phyloP scores from a whole-genome alignment of 2,329 filamentous ascomycete species.

The Scedosporium dehoogii region DNA sequence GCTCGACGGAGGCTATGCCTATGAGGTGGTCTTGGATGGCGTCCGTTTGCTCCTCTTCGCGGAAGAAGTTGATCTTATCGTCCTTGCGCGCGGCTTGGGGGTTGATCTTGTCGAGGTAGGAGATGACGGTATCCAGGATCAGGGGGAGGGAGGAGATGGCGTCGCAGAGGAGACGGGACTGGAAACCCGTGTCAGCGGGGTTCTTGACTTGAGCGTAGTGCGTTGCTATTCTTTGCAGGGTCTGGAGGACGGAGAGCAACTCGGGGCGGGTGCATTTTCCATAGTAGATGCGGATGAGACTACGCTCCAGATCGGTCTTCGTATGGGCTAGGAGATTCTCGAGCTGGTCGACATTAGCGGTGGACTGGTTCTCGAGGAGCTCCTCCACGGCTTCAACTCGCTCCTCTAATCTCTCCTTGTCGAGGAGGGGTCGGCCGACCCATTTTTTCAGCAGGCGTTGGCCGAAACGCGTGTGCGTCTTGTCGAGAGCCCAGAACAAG shows the following conservation, averaged over 20 bases:
- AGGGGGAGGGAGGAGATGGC: conserved; percentile 67
- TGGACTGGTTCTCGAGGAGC: conserved; percentile 59
- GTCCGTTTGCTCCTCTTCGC: conserved; percentile 77
- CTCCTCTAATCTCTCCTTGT: conserved; percentile 63
- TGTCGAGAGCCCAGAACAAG: conserved; percentile 90
- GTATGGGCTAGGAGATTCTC: conserved; percentile 60
- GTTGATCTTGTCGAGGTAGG: conserved; percentile 78
- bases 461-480: conserved; percentile 83
- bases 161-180: conserved; percentile 56
- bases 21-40: conserved; percentile 82
- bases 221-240: conserved; percentile 68
- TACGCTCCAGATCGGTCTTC: conserved; percentile 80
- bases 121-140: conserved; percentile 63
- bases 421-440: conserved; percentile 83
- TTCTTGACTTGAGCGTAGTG: conserved; percentile 62
- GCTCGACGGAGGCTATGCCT: conserved; percentile 83
- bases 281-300: conserved; percentile 92
- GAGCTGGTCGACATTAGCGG: conserved; percentile 61
- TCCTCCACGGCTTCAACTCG: conserved; percentile 81
- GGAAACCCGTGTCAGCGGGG: conserved; percentile 60
- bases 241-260: conserved; percentile 74
- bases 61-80: conserved; percentile 92
- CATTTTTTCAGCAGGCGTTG: conserved; percentile 84
- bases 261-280: conserved; percentile 89
- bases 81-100: conserved; percentile 70